A percentile compares a stretch with the other conserved stretches of the same genome.
phyloP scores from a whole-genome alignment of 106 monocot species.

The Amphibolis antarctica region DNA sequence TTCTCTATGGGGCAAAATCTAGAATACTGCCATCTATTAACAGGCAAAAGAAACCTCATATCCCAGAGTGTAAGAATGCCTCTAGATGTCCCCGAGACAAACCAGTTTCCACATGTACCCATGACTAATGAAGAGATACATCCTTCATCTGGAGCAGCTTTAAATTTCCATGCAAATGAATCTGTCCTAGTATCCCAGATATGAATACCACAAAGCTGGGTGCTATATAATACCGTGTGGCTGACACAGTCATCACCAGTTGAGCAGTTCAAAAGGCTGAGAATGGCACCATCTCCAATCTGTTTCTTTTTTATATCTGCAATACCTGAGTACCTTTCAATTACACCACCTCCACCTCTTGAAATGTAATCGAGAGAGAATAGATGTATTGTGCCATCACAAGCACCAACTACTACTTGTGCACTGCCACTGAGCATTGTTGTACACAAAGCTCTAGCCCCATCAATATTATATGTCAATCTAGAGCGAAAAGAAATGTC shows the following conservation, averaged over 20 bases:
- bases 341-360: constrained; percentile 52
- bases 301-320: constrained; percentile 77
- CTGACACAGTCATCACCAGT: constrained; percentile 36
- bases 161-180: constrained; percentile 54
- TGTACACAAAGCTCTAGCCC: constrained; percentile 53
- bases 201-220: constrained; percentile 54
- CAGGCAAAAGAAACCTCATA: constrained; percentile 89
- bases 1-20: constrained; percentile 65
- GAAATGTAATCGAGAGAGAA: constrained; percentile 85
- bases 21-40: constrained; percentile 86
- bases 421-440: constrained; percentile 65
- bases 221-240: constrained; percentile 71
- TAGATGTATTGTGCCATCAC: constrained; percentile 63
- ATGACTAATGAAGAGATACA: constrained; percentile 67
- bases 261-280: constrained; percentile 69
- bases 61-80: constrained; percentile 90
- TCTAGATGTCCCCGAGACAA: constrained; percentile 88
- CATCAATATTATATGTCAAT: constrained; percentile 69
- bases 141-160: constrained; percentile 59
- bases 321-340: constrained; percentile 94
- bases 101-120: constrained; percentile 95
- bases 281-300: constrained; percentile 67
- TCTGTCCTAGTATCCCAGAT: constrained; percentile 71
- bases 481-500: constrained; percentile 92
- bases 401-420: constrained; percentile 63